Evolutionary conservation across 164 flowering plant genomes (phyloP), one percentile per base, ranked within the genome.

Genomic region (Tetrastigma voinierianum): DNA sequence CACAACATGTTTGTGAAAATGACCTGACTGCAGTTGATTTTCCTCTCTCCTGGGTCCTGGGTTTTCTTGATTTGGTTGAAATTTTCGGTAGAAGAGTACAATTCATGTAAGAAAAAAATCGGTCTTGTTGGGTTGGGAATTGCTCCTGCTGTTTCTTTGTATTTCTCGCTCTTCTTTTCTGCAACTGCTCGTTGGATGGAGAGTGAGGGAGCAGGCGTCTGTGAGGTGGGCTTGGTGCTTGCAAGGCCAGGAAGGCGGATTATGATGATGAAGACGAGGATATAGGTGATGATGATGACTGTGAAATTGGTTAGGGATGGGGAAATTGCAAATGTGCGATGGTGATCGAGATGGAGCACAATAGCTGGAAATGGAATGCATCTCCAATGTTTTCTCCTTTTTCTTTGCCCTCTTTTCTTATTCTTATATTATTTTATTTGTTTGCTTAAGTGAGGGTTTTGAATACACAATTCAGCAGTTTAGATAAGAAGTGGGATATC

Each of bases 1-100:
- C 85, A 84, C 84, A 83, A 70, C 80, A 83, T 84, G 78, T 70
- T 62, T n/a, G n/a, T n/a, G 49, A 62, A 80, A 84, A 77, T 67
- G 53, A 64, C 71, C 46, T 17, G 21, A 1, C 46, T 9, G 8
- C 0, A 16, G 11, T 18, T 18, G 10, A 13, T 11, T 47, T 61
- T 62, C 18, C 17, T 10, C 55, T 32, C 72, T 17, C 64, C 59
- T 13, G 65, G 68, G 60, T 20, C 51, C 43, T 64, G 59, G 64
- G 57, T 46, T 7, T n/a, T n/a, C 12, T 12, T 9, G 21, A 10
- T 53, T 51, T 51, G 62, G 21, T 23, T 12, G 24, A 10, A 14
- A 56, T 16, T 16, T 21, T 46, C 54, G 15, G 13, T 6, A 43
- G 47, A 59, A 32, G 58, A 25, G 68, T 20, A 46, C 15, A 75